phyloP scores from a whole-genome alignment of 1,139 yeast genomes.

The Zhuliangozyma blackwelliae region DNA sequence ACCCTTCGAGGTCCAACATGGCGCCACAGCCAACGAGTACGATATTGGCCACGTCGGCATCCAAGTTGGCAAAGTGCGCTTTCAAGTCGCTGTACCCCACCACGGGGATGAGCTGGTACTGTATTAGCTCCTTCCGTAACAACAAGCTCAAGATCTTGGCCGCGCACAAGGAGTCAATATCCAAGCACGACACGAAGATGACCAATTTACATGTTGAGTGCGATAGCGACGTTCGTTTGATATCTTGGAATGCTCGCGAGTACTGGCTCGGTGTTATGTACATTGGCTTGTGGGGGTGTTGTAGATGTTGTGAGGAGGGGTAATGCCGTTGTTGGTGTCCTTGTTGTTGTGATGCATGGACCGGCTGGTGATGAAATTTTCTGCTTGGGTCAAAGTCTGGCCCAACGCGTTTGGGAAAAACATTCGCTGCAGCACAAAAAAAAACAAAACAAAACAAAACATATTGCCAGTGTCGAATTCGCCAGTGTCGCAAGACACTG shows the following conservation, averaged over 20 bases:
- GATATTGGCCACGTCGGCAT: constrained; percentile 73
- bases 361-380: no score
- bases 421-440: no score
- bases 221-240: constrained; percentile 61
- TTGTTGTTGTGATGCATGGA: no score
- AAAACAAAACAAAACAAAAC: no score
- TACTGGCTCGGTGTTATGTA: constrained; percentile 61
- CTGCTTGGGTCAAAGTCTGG: no score
- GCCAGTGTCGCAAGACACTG: no score
- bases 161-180: constrained; percentile 90
- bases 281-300: constrained; percentile 32
- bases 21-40: constrained; percentile 94
- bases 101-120: constrained; percentile 88
- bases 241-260: constrained; percentile 54
- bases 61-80: constrained; percentile 58
- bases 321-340: no score
- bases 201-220: constrained; percentile 89
- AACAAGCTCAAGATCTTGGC: constrained; percentile 69
- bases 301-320: no score
- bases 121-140: constrained; percentile 76
- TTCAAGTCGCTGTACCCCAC: constrained; percentile 84
- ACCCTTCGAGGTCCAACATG: constrained; percentile 77
- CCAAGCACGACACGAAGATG: constrained; percentile 84
- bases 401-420: no score
- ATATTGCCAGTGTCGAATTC: no score